Percentiles rank a stretch among this genome's conserved stretches.
Evolutionary conservation across 805 yeast genomes (phyloP).

Genomic region (Teunomyces pallodes): DNA sequence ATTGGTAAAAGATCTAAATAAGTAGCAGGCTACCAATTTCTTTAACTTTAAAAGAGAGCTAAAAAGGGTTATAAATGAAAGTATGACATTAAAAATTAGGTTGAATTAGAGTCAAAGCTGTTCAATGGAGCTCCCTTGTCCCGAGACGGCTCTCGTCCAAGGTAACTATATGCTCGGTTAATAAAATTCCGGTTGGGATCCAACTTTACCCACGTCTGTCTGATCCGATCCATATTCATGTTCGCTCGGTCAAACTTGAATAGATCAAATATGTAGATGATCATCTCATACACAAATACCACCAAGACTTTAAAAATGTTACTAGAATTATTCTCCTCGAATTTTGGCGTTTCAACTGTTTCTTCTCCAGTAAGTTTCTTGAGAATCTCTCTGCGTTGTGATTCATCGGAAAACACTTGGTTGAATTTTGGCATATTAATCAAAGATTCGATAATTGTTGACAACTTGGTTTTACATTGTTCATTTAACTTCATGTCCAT

Average conservation of each 20-base stretch:
- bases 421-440: slow-evolving; percentile 31
- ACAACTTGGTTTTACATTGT: slow-evolving; percentile 26
- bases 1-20: slow-evolving; percentile 16
- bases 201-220: slow-evolving; percentile 35
- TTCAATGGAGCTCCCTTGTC: slow-evolving; percentile 11
- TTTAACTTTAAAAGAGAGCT: too few species aligned
- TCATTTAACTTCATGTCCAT: slow-evolving; percentile 27
- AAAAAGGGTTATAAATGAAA: too few species aligned
- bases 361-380: slow-evolving; percentile 24
- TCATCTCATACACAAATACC: slow-evolving; percentile 33
- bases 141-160: slow-evolving; percentile 19
- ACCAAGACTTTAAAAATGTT: slow-evolving; percentile 20
- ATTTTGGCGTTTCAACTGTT: slow-evolving; percentile 5
- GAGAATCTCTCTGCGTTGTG: slow-evolving; percentile 27
- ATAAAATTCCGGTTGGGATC: slow-evolving; percentile 41
- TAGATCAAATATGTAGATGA: slow-evolving; percentile 29
- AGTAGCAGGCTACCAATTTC: slow-evolving; percentile 3
- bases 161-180: slow-evolving; percentile 32
- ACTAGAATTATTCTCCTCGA: slow-evolving; percentile 5
- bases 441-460: slow-evolving; percentile 22
- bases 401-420: slow-evolving; percentile 25
- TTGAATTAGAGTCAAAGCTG: background rate
- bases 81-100: background rate
- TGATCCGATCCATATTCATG: slow-evolving; percentile 43
- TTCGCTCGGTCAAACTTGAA: slow-evolving; percentile 39